phyloP scores from a whole-genome alignment of 495 filamentous ascomycete species.

The Penicillium desertorum region DNA sequence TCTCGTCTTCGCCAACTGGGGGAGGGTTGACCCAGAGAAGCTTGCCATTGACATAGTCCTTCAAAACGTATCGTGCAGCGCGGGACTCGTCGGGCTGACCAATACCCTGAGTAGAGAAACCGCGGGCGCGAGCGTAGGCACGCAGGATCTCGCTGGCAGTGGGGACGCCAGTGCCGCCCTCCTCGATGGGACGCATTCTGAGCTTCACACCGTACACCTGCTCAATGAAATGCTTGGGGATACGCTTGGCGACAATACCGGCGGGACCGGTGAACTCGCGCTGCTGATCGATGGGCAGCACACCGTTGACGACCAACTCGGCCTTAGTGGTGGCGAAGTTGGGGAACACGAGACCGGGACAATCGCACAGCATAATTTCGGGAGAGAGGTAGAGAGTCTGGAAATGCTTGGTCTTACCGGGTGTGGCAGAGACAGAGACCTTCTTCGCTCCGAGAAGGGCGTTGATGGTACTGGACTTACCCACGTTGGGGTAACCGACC shows the following conservation, averaged over 20 bases:
- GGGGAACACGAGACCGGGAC: conserved; percentile 96
- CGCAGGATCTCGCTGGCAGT: conserved; percentile 83
- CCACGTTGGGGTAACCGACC: conserved; percentile 98
- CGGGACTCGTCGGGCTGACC: conserved; percentile 92
- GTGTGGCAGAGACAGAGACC: conserved; percentile 95
- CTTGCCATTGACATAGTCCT: conserved; percentile 97
- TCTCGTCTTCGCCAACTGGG: conserved; percentile 52
- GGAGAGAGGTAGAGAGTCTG: conserved; percentile 95
- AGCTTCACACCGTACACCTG: conserved; percentile 93
- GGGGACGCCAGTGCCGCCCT: conserved; percentile 88
- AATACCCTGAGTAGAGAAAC: conserved; percentile 81
- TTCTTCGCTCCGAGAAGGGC: conserved; percentile 97
- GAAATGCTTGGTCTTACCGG: conserved; percentile 99
- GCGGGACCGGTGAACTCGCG: conserved; percentile 91
- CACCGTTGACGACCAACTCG: conserved; percentile 92
- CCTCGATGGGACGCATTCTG: conserved; percentile 74
- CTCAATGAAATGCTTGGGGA: conserved; percentile 89
- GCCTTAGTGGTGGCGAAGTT: conserved; percentile 97
- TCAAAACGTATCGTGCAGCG: conserved; percentile 85
- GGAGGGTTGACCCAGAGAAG: conserved; percentile 90
- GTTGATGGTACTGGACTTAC: conserved; percentile 99
- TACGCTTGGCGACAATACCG: conserved; percentile 80
- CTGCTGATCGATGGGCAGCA: conserved; percentile 95
- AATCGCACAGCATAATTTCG: conserved; percentile 91
- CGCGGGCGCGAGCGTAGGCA: conserved; percentile 84